phyloP scores from a whole-genome alignment of 2,329 filamentous ascomycete genomes.

The Hymenoscyphus infarciens region DNA sequence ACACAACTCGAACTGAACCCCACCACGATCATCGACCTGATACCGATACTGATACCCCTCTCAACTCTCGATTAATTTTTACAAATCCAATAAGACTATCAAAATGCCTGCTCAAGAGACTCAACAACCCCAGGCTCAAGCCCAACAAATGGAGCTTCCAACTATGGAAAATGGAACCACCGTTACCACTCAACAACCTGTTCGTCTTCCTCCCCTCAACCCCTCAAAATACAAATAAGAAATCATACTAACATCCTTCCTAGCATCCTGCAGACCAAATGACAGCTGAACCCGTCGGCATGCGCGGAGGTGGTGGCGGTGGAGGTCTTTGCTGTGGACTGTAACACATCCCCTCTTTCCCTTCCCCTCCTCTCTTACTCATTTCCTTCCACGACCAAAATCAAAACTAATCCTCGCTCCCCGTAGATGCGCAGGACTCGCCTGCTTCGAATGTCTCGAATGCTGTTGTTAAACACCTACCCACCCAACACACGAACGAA shows the following conservation, averaged over 20 bases:
- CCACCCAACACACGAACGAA: background rate
- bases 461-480: constrained; percentile 30
- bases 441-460: constrained; percentile 33
- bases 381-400: background rate
- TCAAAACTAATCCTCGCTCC: background rate
- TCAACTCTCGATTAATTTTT: background rate
- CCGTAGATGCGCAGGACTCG: constrained; percentile 30
- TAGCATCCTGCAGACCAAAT: constrained; percentile 30
- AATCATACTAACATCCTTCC: constrained; percentile 31
- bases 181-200: constrained; percentile 29
- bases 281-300: constrained; percentile 30
- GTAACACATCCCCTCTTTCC: constrained; percentile 21
- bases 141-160: constrained; percentile 30
- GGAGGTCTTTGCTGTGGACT: constrained; percentile 30
- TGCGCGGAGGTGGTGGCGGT: constrained; percentile 30
- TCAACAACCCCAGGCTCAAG: constrained; percentile 27
- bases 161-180: constrained; percentile 11
- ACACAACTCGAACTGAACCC: background rate
- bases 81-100: constrained; percentile 7
- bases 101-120: constrained; percentile 33
- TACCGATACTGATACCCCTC: too few species aligned
- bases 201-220: constrained; percentile 22
- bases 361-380: background rate
- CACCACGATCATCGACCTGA: background rate
- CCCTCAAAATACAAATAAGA: constrained; percentile 32